Evolutionary conservation across 305 asterid species (phyloP).

Genomic region (Lippia alba): DNA sequence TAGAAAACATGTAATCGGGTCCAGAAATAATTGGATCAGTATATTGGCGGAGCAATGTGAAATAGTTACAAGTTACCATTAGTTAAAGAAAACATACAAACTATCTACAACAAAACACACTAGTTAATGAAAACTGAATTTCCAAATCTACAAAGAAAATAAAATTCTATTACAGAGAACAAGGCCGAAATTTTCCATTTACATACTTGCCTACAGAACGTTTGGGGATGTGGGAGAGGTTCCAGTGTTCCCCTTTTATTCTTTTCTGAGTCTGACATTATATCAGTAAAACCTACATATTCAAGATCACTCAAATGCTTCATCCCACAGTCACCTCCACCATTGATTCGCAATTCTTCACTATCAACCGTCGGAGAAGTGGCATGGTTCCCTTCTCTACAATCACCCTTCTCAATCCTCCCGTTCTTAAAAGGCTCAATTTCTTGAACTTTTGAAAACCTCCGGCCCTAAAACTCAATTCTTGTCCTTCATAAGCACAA

Average conservation of each 20-base stretch:
- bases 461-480: constrained; percentile 27
- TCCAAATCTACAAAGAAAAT: too few species aligned
- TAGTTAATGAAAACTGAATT: too few species aligned
- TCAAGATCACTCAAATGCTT: constrained; percentile 33
- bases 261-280: constrained; percentile 5
- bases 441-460: constrained; percentile 29
- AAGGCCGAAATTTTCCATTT: not conserved
- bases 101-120: too few species aligned
- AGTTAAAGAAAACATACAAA: too few species aligned
- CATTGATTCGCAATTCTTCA: constrained; percentile 22
- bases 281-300: not conserved
- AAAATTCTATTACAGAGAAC: not conserved
- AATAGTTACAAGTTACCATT: too few species aligned
- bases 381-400: constrained; percentile 45
- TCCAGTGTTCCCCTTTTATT: constrained; percentile 21
- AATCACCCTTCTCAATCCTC: constrained; percentile 22
- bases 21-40: too few species aligned
- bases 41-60: too few species aligned
- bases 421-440: not conserved
- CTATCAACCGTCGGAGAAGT: not conserved
- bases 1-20: too few species aligned
- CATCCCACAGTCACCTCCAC: constrained; percentile 33
- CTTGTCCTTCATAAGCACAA: constrained; percentile 26
- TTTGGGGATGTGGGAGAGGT: constrained; percentile 16
- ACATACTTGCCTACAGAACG: not conserved